Evolutionary conservation across 805 yeast genomes (phyloP).

Genomic region (Myxozyma mucilagina): DNA sequence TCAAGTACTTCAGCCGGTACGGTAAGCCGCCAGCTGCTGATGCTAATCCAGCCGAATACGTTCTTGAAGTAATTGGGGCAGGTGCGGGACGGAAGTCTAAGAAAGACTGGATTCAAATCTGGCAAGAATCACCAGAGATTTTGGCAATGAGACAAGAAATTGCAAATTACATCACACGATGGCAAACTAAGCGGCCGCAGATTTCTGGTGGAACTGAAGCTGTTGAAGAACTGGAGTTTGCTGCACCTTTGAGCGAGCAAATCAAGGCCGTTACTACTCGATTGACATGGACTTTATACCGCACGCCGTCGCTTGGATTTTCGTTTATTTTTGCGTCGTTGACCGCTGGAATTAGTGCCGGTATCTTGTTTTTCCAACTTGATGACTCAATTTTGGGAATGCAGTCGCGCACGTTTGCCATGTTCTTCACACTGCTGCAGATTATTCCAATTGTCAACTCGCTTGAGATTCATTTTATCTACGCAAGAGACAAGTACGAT

Average conservation of each 20-base stretch:
- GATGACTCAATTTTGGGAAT: conserved; percentile 61
- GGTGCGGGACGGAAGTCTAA: conserved; percentile 40
- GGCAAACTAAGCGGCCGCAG: conserved; percentile 42
- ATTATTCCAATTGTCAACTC: conserved; percentile 55
- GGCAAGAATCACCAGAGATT: conserved; percentile 52
- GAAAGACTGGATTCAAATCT: conserved; percentile 52
- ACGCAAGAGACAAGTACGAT: conserved; percentile 65
- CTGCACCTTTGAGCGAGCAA: conserved; percentile 41
- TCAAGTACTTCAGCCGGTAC: conserved; percentile 62
- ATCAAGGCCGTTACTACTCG: conserved; percentile 47
- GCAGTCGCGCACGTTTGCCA: conserved; percentile 59
- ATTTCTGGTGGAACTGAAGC: conserved; percentile 43
- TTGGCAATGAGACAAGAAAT: conserved; percentile 54
- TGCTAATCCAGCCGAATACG: conserved; percentile 90
- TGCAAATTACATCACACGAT: conserved; percentile 57
- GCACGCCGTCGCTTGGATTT: conserved; percentile 64
- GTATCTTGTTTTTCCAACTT: conserved; percentile 55
- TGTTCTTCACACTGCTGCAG: conserved; percentile 53
- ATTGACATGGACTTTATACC: conserved; percentile 62
- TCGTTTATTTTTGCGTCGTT: conserved; percentile 52
- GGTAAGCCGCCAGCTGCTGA: conserved; percentile 66
- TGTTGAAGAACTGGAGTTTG: conserved; percentile 33
- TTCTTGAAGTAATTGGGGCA: conserved; percentile 59
- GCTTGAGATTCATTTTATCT: conserved; percentile 61
- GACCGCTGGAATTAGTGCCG: conserved; percentile 51